These are phyloP conservation scores for Akebia trifoliata DNA, from an alignment of 164 flowering plant genomes.

Conservation along the genomic window DNA sequence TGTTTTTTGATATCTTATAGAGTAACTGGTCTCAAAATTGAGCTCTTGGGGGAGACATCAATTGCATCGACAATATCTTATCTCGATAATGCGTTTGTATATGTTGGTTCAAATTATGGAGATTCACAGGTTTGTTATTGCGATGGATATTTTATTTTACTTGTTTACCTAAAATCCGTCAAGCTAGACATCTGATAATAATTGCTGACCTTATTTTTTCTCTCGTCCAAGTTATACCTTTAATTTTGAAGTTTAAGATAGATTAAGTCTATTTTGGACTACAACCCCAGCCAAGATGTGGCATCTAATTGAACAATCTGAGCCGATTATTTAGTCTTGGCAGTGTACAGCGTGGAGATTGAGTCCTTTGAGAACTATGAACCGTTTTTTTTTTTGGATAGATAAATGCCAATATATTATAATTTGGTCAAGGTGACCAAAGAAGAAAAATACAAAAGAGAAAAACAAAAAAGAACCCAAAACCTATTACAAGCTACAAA, in stretches of 20 bases:
- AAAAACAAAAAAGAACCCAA: too few relatives aligned
- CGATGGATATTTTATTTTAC: background rate
- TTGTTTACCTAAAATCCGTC: too few relatives aligned
- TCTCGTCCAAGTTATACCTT: background rate
- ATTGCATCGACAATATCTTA: conserved; percentile 92
- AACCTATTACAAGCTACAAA: too few relatives aligned
- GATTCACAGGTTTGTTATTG: conserved; percentile 78
- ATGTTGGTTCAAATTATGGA: conserved; percentile 91
- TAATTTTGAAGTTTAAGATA: background rate
- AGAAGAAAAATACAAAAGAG: too few relatives aligned
- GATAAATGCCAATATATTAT: too few relatives aligned
- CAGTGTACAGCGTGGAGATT: too few relatives aligned
- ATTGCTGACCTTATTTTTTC: too few relatives aligned
- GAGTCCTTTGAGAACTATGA: too few relatives aligned
- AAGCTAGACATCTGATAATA: too few relatives aligned
- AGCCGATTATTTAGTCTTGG: too few relatives aligned
- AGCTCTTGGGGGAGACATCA: conserved; percentile 93
- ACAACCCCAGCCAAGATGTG: background rate
- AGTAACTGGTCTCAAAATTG: conserved; percentile 94
- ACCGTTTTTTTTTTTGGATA: too few relatives aligned
- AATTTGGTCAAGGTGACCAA: too few relatives aligned
- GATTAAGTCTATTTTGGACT: background rate
- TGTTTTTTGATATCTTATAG: conserved; percentile 33
- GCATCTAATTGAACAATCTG: background rate
- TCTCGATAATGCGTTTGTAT: conserved; percentile 93